Conservation (phyloP, 2,329 filamentous ascomycete species). For the Alternaria infectoria region DNA sequence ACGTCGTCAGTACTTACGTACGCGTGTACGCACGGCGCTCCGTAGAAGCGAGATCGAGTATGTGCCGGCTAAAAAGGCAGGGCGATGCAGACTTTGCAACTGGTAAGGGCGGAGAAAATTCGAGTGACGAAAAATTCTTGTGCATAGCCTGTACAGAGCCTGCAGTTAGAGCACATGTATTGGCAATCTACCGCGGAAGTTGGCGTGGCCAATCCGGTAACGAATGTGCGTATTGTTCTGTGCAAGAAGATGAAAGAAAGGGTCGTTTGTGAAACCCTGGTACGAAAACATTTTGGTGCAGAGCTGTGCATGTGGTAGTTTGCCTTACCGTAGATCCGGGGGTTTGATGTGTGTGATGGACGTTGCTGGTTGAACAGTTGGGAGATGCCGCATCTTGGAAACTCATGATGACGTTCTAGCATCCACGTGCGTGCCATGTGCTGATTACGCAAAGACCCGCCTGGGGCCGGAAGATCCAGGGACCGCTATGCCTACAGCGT, state of each 20-base stretch:
- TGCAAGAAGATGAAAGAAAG: not conserved
- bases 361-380: not conserved
- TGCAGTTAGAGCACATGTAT: constrained; percentile 5
- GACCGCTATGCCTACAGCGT: not conserved
- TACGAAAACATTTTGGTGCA: not conserved
- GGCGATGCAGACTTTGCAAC: constrained; percentile 1
- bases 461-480: constrained; percentile 11
- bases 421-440: constrained; percentile 14
- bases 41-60: not conserved
- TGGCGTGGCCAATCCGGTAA: not conserved
- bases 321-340: constrained; percentile 2
- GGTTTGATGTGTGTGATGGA: constrained; percentile 1
- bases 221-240: not conserved
- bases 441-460: constrained; percentile 12
- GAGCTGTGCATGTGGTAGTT: not conserved
- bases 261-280: not conserved
- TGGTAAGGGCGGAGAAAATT: not conserved
- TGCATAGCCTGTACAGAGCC: constrained; percentile 2
- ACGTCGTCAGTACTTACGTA: not conserved
- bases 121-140: not conserved
- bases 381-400: constrained; percentile 1
- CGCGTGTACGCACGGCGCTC: constrained; percentile 1
- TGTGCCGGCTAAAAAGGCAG: constrained; percentile 7
- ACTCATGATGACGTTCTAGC: constrained; percentile 10
- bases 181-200: not conserved